These are phyloP conservation scores for Stereocaulon alpinum DNA, from an alignment of 495 filamentous ascomycete genomes.

Conservation along the genomic window DNA sequence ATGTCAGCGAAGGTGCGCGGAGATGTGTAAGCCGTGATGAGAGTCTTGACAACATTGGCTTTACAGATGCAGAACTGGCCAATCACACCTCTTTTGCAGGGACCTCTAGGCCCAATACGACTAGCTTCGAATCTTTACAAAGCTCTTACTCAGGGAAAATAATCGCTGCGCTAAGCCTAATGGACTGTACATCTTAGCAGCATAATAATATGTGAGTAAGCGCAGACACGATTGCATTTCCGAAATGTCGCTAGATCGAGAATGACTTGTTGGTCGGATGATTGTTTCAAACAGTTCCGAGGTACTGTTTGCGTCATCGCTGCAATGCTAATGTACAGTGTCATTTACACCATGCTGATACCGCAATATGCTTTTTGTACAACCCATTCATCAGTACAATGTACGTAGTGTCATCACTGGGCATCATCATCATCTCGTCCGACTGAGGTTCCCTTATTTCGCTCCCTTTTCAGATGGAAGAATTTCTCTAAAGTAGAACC, in stretches of 20 bases:
- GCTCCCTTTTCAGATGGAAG: conserved; percentile 7
- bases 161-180: too few species aligned
- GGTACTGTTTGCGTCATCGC: background rate
- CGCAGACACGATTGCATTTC: background rate
- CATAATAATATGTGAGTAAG: background rate
- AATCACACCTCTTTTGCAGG: background rate
- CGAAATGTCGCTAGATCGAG: background rate
- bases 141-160: background rate
- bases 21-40: conserved; percentile 1
- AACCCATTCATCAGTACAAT: background rate
- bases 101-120: background rate
- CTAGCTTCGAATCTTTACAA: background rate
- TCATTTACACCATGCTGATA: background rate
- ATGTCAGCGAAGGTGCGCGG: background rate
- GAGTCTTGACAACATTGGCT: background rate
- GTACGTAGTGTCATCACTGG: background rate
- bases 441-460: conserved; percentile 13
- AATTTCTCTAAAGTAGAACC: conserved; percentile 16
- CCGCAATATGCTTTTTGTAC: background rate
- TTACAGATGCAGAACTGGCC: background rate
- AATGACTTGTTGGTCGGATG: background rate
- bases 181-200: background rate
- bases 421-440: conserved; percentile 7
- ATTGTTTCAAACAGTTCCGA: background rate
- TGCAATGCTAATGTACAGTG: background rate